Evolutionary conservation across 352 stramenopile genomes (phyloP), one percentile per base, ranked within the genome.

Genomic region (Pythium monospermum): DNA sequence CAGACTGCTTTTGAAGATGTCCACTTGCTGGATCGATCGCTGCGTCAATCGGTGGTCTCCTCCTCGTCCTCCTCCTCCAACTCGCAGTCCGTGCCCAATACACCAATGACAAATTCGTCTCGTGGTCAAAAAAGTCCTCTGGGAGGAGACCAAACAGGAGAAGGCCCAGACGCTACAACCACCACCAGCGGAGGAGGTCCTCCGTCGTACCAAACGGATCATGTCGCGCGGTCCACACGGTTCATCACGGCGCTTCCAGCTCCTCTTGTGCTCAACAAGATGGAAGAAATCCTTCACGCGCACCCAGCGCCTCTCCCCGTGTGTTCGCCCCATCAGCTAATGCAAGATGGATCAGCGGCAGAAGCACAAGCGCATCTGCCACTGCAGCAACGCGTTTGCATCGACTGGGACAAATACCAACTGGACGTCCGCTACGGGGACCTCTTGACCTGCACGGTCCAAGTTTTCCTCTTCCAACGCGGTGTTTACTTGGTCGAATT

Each of bases 401-500:
- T 91, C 23, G 74, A 92, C 59, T 91, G 78, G 74, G 53, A 79
- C 15, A 80, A 73, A 11, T 89, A 89, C 62, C 71, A 85, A 53
- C 67, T 92, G 21, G 71, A 91, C 30, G 73, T 92, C 22, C 62
- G 65, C 38, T 83, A 83, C 56, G 70, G 61, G 40, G 71, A 68
- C 51, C 63, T 85, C 21, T 52, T 88, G 33, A 79, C 72, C 32
- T 91, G 82, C 53, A 85, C 77, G 8, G 73, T 91, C n/a, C 78
- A 85, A 49, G 75, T 92, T 16, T 91, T 89, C 44, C 66, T 91
- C 21, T 88, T 85, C 49, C 79, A 89, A 51, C 76, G 76, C 28
- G 80, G 80, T 18, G 72, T 92, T 6, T 92, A 92, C 60, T 59
- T 91, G 15, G 77, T 91, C 11, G 82, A 92, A 50, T 91, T 91